Percentiles rank a stretch among this genome's conserved stretches.
Evolutionary conservation across 345 rosid genomes (phyloP).

Genomic region (Linum tenue): DNA sequence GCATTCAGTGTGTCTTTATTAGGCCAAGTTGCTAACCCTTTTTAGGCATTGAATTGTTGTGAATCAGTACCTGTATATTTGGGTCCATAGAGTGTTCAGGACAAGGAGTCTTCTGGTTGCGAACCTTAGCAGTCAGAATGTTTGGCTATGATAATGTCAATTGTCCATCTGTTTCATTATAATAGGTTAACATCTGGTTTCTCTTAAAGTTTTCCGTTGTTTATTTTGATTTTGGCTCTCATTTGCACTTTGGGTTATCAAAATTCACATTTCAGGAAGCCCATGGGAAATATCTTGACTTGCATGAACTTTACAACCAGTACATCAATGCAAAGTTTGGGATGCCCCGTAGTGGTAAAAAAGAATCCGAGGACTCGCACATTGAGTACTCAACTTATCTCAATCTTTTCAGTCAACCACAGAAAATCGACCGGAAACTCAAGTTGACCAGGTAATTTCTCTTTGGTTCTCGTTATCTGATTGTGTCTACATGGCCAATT

Average conservation of each 20-base stretch:
- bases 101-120: not conserved
- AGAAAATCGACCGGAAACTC: constrained; percentile 46
- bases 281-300: constrained; percentile 66
- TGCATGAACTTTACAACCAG: constrained; percentile 82
- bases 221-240: not conserved
- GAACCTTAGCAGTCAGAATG: not conserved
- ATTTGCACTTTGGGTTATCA: not conserved
- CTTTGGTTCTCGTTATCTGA: not conserved
- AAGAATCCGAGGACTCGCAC: not conserved
- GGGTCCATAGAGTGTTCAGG: not conserved
- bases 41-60: not conserved
- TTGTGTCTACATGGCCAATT: not conserved
- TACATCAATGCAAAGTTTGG: constrained; percentile 83
- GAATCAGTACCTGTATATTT: not conserved
- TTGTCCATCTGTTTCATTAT: not conserved
- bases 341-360: constrained; percentile 23
- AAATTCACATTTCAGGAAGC: constrained; percentile 56
- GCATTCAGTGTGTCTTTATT: not conserved
- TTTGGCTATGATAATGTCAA: not conserved
- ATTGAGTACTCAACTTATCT: constrained; percentile 83
- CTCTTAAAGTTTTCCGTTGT: not conserved
- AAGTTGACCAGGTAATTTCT: constrained; percentile 54
- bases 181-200: not conserved
- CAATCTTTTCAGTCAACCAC: constrained; percentile 57
- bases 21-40: too few species aligned